Percentiles rank a stretch among this genome's conserved stretches.
Conservation (phyloP, 2,329 filamentous ascomycete species). For the Esteya vermicola region DNA sequence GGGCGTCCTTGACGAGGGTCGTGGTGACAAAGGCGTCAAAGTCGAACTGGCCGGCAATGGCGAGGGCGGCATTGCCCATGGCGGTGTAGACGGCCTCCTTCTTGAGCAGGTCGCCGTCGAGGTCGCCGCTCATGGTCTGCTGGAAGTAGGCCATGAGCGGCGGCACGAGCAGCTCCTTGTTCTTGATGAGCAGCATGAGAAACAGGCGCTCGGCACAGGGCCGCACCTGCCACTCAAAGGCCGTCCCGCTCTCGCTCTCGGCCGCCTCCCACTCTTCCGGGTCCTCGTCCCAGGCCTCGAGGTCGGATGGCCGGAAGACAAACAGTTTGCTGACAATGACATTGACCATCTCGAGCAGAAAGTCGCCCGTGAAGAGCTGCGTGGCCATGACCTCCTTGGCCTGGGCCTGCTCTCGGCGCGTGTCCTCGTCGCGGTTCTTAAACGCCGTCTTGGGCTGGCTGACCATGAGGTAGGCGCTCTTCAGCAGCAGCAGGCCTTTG, state of each 20-base stretch:
- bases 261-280: conserved; percentile 91
- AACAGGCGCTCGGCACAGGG: conserved; percentile 91
- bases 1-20: conserved; percentile 66
- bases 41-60: conserved; percentile 61
- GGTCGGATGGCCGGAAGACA: conserved; percentile 69
- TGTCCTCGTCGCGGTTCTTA: conserved; percentile 61
- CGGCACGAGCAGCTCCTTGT: conserved; percentile 65
- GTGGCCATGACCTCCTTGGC: conserved; percentile 57
- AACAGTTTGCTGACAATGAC: conserved; percentile 78
- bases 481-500: conserved; percentile 68
- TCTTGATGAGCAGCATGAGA: conserved; percentile 78
- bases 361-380: conserved; percentile 59
- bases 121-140: conserved; percentile 50
- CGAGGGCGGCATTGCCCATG: conserved; percentile 70
- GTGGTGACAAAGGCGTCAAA: conserved; percentile 68
- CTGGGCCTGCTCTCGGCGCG: conserved; percentile 60
- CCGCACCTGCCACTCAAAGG: conserved; percentile 84
- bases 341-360: conserved; percentile 72
- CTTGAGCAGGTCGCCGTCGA: conserved; percentile 61
- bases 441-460: conserved; percentile 72
- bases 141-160: conserved; percentile 75
- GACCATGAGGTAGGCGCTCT: conserved; percentile 73
- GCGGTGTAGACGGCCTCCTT: conserved; percentile 95
- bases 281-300: conserved; percentile 86
- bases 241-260: conserved; percentile 71